Evolutionary conservation across 805 yeast species (phyloP).

Genomic region (Jamesozyma gamospora): DNA sequence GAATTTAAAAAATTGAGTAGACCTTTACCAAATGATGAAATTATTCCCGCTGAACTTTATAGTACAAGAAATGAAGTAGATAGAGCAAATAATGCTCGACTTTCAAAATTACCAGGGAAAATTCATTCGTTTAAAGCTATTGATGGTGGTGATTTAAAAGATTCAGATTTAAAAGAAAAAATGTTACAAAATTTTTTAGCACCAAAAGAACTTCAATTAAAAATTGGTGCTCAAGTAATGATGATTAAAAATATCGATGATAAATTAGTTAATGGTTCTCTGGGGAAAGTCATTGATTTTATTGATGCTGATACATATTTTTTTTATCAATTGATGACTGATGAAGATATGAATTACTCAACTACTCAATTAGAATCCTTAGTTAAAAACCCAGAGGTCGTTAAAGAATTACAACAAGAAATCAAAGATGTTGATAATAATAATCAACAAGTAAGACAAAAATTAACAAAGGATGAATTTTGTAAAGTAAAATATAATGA

Average conservation of each 20-base stretch:
- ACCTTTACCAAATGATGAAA: constrained; percentile 45
- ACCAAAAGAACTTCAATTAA: constrained; percentile 45
- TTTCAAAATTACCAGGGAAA: constrained; percentile 38
- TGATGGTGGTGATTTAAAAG: constrained; percentile 44
- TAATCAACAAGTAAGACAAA: constrained; percentile 17
- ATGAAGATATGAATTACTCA: constrained; percentile 12
- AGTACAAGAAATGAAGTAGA: constrained; percentile 69
- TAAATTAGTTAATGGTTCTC: constrained; percentile 64
- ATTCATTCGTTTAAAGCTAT: constrained; percentile 36
- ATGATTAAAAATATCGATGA: constrained; percentile 67
- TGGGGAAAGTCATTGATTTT: constrained; percentile 59
- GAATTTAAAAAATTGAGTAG: constrained; percentile 47
- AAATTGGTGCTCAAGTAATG: constrained; percentile 75
- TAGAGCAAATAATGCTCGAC: constrained; percentile 44
- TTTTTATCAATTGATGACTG: constrained; percentile 26
- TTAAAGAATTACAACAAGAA: constrained; percentile 5
- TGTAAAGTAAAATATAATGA: constrained; percentile 8
- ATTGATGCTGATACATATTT: constrained; percentile 42
- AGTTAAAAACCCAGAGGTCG: constrained; percentile 9
- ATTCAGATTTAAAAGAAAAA: constrained; percentile 34
- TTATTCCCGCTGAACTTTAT: constrained; percentile 65
- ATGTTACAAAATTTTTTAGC: constrained; percentile 52
- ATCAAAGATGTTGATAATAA: constrained; percentile 14
- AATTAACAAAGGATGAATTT: constrained; percentile 18
- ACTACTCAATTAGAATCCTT: constrained; percentile 14